Evolutionary conservation across 495 filamentous ascomycete genomes (phyloP).

Genomic region (Achaetomiella virescens): DNA sequence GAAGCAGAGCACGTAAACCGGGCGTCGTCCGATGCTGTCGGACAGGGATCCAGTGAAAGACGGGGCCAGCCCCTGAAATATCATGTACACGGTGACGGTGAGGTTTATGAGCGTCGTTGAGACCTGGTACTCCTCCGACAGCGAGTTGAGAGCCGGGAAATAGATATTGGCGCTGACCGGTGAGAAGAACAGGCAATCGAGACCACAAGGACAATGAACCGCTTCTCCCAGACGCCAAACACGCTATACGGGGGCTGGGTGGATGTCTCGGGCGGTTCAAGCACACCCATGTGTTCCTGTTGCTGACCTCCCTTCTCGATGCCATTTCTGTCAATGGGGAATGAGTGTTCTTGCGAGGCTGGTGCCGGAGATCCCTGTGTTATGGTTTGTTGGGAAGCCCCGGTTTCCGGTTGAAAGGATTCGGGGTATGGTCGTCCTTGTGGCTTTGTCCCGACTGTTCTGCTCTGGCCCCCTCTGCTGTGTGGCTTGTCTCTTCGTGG

Average conservation of each 20-base stretch:
- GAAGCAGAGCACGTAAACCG: conserved; percentile 49
- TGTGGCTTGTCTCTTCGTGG: too few species aligned
- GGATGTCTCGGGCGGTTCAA: too few species aligned
- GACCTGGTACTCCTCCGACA: conserved; percentile 49
- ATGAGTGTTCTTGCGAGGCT: too few species aligned
- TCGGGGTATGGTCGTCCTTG: too few species aligned
- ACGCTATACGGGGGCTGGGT: conserved; percentile 37
- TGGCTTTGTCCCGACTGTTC: too few species aligned
- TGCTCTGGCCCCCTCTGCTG: too few species aligned
- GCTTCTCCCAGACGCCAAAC: conserved; percentile 52
- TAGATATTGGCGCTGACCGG: conserved; percentile 66
- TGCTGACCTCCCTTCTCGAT: too few species aligned
- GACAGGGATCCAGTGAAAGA: conserved; percentile 52
- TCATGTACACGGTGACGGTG: conserved; percentile 56
- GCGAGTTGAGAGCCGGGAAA: conserved; percentile 56
- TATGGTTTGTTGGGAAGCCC: too few species aligned
- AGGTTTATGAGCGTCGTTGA: conserved; percentile 53
- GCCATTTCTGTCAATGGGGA: too few species aligned
- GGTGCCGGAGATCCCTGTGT: too few species aligned
- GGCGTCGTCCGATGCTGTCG: conserved; percentile 49
- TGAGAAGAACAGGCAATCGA: conserved; percentile 61
- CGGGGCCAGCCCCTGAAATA: conserved; percentile 54
- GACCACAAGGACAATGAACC: conserved; percentile 55
- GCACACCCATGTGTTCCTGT: too few species aligned
- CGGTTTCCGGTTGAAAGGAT: too few species aligned